Base-by-base conservation (phyloP, 1,284 basidiomycete species). In the Pascua guehoae region DNA sequence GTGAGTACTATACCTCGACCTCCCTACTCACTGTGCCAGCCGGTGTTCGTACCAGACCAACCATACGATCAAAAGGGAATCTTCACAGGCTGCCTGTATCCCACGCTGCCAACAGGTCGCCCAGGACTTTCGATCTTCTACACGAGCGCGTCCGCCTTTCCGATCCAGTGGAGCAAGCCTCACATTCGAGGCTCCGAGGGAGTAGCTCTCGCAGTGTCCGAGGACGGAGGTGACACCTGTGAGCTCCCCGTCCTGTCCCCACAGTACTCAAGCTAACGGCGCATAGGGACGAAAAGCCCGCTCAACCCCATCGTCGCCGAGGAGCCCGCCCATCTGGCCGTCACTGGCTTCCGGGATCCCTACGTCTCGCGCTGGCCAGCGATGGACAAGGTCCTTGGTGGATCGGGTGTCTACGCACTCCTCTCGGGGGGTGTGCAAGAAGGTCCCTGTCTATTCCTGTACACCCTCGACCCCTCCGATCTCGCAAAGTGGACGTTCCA, bases 261-360 rank as follows among this genome's bases (percentile, higher is more conserved):
- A 5, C 4, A 39, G 47, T 39, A 32, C 24, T 32, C 24, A 32
- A 37, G 38, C 43, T 56, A 49, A 48, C 41, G 8, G n/a, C 32
- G 24, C 24, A 32, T 32, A 60, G 58, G 65, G 65, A 45, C 18
- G 14, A 64, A 64, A 47, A 24, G 51, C 18, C 32, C 37, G 8
- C 10, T 16, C 18, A 64, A 66, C 47, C 65, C 65, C 1, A 49
- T 64, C 38, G 36, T 62, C 9, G 8, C n/a, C 7, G 56, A 54
- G 7, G 58, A 58, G 24, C 65, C 65, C 3, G 37, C 32, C 10
- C 41, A 41, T 0, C n/a, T 57, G 4, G 12, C 54, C 18, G 56
- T 63, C 14, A 63, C 62, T 5, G 65, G 65, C 1, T 66, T 59
- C 50, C 54, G 65, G 2, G 65, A 66, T 44, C 65, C 65, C 4